Base-by-base conservation (phyloP, 176 grass and related monocot species). In the Oropetium thomaeum region DNA sequence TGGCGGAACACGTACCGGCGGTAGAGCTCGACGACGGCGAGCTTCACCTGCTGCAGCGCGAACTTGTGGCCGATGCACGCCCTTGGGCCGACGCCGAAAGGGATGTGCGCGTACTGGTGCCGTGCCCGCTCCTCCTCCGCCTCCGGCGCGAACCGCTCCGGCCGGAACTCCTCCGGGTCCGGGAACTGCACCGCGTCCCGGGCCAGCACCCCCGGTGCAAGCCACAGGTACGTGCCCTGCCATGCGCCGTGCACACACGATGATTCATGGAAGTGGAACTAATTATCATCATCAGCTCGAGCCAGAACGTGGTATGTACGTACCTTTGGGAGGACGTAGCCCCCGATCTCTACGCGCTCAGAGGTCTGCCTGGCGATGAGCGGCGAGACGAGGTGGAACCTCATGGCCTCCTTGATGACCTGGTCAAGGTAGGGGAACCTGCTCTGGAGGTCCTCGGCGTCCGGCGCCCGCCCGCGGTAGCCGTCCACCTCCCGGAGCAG, bases 361-460 rank as follows among this genome's bases (percentile, higher is more conserved):
- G 96, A 90, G 59, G 96, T 90, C 77, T 99, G 89, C 82, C 96
- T 88, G 52, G 96, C 91, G 58, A 95, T 88, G 62, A 99, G 81
- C 20, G 96, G 89, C 38, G 96, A 99, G 52, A 92, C 91, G 27
- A 90, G 76, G 60, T 99, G 86, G 54, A 88, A 82, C 65, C 96
- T 79, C 91, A 95, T 99, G 47, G 87, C 76, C 87, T 99, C 96
- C 85, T 99, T 99, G 75, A 99, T 86, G 23, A 99, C 82, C 96
- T 90, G 89, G 73, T 99, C 89, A 16, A 99, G 82, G 80, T 99
- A 99, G 10, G 91, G 89, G 66, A 99, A 88, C 58, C 73, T 66
- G 65, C 48, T 65, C 34, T 90, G 84, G 20, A 99, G 85, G 20
- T 92, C 96, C 22, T 88, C 87, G 42, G 89, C 79, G 16, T 82